These are phyloP conservation scores for Yarrowia alimentaria DNA, from an alignment of 805 yeast species.

Conservation along the genomic window DNA sequence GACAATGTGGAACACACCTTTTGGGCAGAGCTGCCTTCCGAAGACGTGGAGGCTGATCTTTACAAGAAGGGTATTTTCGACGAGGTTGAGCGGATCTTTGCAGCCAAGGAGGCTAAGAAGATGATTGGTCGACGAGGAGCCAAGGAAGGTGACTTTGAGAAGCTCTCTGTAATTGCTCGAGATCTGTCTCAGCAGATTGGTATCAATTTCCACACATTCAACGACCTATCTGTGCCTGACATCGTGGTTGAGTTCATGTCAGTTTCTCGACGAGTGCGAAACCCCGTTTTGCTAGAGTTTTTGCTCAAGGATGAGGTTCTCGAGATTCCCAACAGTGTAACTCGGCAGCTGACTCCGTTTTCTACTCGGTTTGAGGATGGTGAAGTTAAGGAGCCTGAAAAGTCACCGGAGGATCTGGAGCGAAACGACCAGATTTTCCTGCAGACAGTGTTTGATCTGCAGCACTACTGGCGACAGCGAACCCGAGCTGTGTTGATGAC, in stretches of 20 bases:
- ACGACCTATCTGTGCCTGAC: conserved; percentile 58
- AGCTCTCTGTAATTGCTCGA: conserved; percentile 69
- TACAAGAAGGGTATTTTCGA: conserved; percentile 74
- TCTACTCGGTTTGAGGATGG: conserved; percentile 60
- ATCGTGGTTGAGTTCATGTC: conserved; percentile 67
- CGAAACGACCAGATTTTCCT: conserved; percentile 83
- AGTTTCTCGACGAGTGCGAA: conserved; percentile 71
- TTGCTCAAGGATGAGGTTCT: conserved; percentile 70
- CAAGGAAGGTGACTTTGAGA: conserved; percentile 44
- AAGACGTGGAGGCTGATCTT: conserved; percentile 55
- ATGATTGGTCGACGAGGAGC: conserved; percentile 46
- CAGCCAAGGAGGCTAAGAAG: conserved; percentile 68
- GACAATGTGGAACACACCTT: conserved; percentile 82
- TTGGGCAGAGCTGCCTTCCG: conserved; percentile 65
- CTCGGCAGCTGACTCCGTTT: conserved; percentile 76
- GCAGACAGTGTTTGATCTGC: conserved; percentile 77
- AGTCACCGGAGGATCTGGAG: conserved; percentile 73
- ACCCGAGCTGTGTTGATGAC: conserved; percentile 75
- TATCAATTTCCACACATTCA: conserved; percentile 80
- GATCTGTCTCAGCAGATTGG: conserved; percentile 94
- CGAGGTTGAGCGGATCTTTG: conserved; percentile 83
- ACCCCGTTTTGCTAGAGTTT: conserved; percentile 75
- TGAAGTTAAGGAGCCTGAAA: conserved; percentile 48
- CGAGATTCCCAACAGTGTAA: conserved; percentile 69
- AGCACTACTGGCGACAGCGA: conserved; percentile 89